Percentiles rank a stretch among this genome's conserved stretches.
Conservation (phyloP, 805 yeast species). For the Ogataea polymorpha region DNA sequence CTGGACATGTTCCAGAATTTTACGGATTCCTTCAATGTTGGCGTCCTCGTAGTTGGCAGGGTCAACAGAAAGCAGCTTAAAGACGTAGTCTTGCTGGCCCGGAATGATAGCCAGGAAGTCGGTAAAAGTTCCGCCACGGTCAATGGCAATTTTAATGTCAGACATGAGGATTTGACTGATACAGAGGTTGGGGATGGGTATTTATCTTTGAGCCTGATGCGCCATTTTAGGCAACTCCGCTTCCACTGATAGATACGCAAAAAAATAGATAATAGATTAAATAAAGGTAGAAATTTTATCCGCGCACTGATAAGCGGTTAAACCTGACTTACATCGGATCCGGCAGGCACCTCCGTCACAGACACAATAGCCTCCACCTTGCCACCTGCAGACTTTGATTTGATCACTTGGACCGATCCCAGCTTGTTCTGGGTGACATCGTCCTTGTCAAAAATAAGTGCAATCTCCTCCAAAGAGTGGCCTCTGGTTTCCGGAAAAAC, state of each 20-base stretch:
- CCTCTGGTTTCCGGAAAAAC: constrained; percentile 76
- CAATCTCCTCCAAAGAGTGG: constrained; percentile 69
- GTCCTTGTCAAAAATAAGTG: constrained; percentile 10
- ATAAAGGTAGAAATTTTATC: background rate
- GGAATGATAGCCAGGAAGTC: constrained; percentile 11
- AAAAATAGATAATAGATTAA: background rate
- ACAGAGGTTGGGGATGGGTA: background rate
- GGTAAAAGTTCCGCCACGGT: constrained; percentile 40
- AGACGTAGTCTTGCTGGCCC: constrained; percentile 8
- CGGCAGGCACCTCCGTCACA: constrained; percentile 1
- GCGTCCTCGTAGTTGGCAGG: constrained; percentile 28
- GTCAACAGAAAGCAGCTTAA: constrained; percentile 19
- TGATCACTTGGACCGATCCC: constrained; percentile 3
- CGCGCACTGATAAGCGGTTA: constrained; percentile 1
- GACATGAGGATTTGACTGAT: background rate
- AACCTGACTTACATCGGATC: background rate
- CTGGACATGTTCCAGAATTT: constrained; percentile 21
- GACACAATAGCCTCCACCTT: constrained; percentile 9
- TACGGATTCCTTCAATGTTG: constrained; percentile 27
- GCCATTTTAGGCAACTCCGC: constrained; percentile 1
- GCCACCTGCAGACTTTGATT: constrained; percentile 1
- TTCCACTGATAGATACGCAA: background rate
- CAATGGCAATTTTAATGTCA: constrained; percentile 14
- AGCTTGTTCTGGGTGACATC: constrained; percentile 7
- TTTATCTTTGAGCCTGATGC: background rate